Evolutionary conservation across 805 yeast species (phyloP).

Genomic region (Starmerella scarabaei): DNA sequence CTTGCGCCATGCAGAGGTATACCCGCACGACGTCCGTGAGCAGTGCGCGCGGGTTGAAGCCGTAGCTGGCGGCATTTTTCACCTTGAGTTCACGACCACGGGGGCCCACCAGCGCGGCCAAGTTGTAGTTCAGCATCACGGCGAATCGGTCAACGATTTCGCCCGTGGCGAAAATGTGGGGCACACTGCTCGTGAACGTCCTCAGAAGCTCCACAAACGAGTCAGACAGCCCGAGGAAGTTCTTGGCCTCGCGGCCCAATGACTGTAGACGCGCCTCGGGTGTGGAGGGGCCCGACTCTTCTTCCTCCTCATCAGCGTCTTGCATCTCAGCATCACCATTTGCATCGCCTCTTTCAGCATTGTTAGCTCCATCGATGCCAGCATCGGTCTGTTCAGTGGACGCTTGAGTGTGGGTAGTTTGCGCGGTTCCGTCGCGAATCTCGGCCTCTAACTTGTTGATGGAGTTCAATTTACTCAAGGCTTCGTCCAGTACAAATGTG

Average conservation of each 20-base stretch:
- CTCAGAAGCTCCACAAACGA: slow-evolving; percentile 69
- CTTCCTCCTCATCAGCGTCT: slow-evolving; percentile 34
- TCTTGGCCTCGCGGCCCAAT: slow-evolving; percentile 65
- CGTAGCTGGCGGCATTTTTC: slow-evolving; percentile 64
- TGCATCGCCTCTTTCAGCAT: not conserved
- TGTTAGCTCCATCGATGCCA: not conserved
- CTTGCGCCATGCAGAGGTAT: slow-evolving; percentile 55
- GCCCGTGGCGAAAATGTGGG: slow-evolving; percentile 68
- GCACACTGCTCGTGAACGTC: slow-evolving; percentile 74
- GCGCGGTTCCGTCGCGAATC: not conserved
- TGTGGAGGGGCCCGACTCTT: slow-evolving; percentile 25
- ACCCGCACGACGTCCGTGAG: slow-evolving; percentile 60
- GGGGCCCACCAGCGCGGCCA: slow-evolving; percentile 90
- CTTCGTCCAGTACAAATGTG: slow-evolving; percentile 82
- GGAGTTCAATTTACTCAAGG: slow-evolving; percentile 61
- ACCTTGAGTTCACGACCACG: slow-evolving; percentile 82
- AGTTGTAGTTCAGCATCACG: slow-evolving; percentile 87
- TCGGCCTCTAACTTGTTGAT: slow-evolving; percentile 45
- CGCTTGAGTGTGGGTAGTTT: not conserved
- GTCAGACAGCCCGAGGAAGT: slow-evolving; percentile 70
- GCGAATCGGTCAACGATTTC: slow-evolving; percentile 92
- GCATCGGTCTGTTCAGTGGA: not conserved
- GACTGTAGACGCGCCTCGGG: slow-evolving; percentile 36
- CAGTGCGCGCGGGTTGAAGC: slow-evolving; percentile 65
- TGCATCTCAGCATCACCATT: not conserved